phyloP scores from a whole-genome alignment of 768 basidiomycete genomes.

The Chalciporus pseudorubinellus region DNA sequence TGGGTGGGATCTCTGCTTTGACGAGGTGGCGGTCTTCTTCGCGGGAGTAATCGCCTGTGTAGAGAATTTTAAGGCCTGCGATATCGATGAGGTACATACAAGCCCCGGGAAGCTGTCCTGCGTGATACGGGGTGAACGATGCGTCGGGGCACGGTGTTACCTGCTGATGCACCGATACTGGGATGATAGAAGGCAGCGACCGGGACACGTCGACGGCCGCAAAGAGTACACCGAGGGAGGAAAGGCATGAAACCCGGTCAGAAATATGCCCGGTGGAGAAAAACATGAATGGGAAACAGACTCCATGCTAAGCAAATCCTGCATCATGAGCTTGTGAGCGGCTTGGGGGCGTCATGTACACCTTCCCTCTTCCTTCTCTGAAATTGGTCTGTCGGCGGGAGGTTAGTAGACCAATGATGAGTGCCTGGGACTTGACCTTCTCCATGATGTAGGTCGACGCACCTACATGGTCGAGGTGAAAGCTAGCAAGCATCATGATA shows the following conservation, averaged over 20 bases:
- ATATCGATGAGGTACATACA: slow-evolving; percentile 99
- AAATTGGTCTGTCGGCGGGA: slow-evolving; percentile 88
- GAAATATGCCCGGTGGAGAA: background rate
- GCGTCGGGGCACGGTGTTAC: slow-evolving; percentile 88
- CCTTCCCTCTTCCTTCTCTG: slow-evolving; percentile 89
- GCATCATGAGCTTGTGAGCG: slow-evolving; percentile 97
- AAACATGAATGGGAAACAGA: too few species aligned
- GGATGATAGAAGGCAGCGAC: slow-evolving; percentile 78
- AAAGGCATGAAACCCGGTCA: slow-evolving; percentile 37
- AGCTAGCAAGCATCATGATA: slow-evolving; percentile 54
- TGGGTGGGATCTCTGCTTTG: slow-evolving; percentile 87
- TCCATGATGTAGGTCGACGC: slow-evolving; percentile 92
- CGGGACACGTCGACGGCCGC: slow-evolving; percentile 73
- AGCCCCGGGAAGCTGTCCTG: slow-evolving; percentile 94
- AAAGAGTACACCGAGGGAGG: slow-evolving; percentile 72
- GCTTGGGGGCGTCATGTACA: slow-evolving; percentile 99
- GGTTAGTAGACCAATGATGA: background rate
- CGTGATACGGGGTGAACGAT: slow-evolving; percentile 93
- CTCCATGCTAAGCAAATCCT: slow-evolving; percentile 93
- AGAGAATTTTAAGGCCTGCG: slow-evolving; percentile 91
- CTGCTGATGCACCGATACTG: slow-evolving; percentile 86
- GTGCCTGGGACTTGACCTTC: too few species aligned
- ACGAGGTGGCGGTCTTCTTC: slow-evolving; percentile 96
- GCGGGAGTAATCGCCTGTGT: slow-evolving; percentile 98
- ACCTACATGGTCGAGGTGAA: slow-evolving; percentile 96